These are phyloP conservation scores for Tetramitus jugosus DNA, from an alignment of 208 protist genomes.

Conservation along the genomic window DNA sequence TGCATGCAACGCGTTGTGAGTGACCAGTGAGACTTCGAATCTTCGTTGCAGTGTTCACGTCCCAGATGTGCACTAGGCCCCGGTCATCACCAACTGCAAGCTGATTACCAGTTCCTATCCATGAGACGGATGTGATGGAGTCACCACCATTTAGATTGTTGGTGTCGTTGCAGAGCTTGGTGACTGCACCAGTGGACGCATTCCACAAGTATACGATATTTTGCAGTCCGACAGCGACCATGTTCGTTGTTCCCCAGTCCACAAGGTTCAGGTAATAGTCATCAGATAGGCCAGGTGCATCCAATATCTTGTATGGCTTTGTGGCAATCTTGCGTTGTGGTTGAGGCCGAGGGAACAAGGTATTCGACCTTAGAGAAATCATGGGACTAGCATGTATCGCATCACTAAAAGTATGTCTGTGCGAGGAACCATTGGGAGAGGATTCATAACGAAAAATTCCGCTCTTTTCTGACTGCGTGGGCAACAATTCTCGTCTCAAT, in stretches of 20 bases:
- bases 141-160: constrained; percentile 26
- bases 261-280: constrained; percentile 86
- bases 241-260: constrained; percentile 56
- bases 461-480: too few relatives aligned
- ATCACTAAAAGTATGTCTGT: too few relatives aligned
- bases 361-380: too few relatives aligned
- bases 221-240: constrained; percentile 68
- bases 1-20: constrained; percentile 63
- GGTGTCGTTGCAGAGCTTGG: constrained; percentile 31
- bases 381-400: too few relatives aligned
- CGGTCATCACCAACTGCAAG: constrained; percentile 42
- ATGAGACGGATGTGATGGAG: constrained; percentile 56
- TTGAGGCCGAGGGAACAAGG: too few relatives aligned
- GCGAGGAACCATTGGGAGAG: too few relatives aligned
- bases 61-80: constrained; percentile 44
- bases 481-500: too few relatives aligned
- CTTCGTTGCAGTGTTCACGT: constrained; percentile 60
- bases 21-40: constrained; percentile 76
- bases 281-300: constrained; percentile 73
- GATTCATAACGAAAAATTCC: too few relatives aligned
- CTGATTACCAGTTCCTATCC: constrained; percentile 43
- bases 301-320: constrained; percentile 54
- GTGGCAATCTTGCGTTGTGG: constrained; percentile 36
- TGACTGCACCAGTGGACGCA: constrained; percentile 48
- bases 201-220: constrained; percentile 77